Evolutionary conservation across 176 grass and related monocot genomes (phyloP), one percentile per base, ranked within the genome.

Genomic region (Pontederia crassipes): DNA sequence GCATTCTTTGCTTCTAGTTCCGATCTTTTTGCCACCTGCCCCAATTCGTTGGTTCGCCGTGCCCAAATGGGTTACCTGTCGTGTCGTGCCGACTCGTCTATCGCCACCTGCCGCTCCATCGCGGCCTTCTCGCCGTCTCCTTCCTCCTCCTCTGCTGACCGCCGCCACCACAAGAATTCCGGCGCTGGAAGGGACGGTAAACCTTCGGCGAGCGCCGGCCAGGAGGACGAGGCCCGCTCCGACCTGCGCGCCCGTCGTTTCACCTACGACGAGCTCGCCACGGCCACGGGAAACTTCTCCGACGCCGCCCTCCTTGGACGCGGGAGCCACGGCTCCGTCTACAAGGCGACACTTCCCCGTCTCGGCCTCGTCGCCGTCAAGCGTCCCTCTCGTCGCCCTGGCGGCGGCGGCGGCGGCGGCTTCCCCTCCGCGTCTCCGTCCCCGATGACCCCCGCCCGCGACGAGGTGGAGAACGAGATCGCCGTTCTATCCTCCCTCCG

Each of bases 391-490:
- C 93, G 87, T 67, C 87, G 87, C 46, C 87, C 20, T 24, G 20
- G 20, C 20, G 20, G 20, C 20, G 20, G 20, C 20, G 20, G 20
- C 20, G 20, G 10, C 12, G n/a, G 3, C 62, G 46, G 26, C 9
- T 47, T 65, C 17, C 49, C 62, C 17, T 65, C 62, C 17, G 46
- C 62, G 14, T 47, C 59, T 28, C 59, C 60, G 13, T 28, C 57
- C 12, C 57, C 48, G 2, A 48, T 48, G 12, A 53, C 9, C 12
- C 32, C 60, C 17, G 18, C 59, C 2, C 60, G 87, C 48, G 61
- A 81, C 76, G 93, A 98, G 79, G 93, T 90, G n/a, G 86, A 98
- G 71, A 98, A 98, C 81, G 93, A 98, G 81, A 87, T 98, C 76
- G 75, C 70, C 70, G 81, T 98, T 69, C 79, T 98, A 47, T 92